Evolutionary conservation across 768 basidiomycete genomes (phyloP), one percentile per base, ranked within the genome.

Genomic region (Lactifluus hygrophoroides): DNA sequence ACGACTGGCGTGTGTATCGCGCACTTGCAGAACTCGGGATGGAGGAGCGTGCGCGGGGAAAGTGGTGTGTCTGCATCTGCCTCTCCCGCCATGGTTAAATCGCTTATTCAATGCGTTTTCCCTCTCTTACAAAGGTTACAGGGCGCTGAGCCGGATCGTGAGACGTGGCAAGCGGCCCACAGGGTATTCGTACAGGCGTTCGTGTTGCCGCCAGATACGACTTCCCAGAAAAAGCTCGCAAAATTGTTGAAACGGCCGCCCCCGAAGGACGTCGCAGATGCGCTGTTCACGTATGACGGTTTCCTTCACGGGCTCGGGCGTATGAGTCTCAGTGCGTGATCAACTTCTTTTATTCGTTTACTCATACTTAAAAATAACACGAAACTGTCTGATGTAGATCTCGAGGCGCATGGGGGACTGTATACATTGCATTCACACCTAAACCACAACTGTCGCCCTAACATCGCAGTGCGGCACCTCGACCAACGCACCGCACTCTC

Each of bases 361-460:
- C 11, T 34, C 8, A 43, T 43, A 38, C 16, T n/a, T n/a, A n/a
- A n/a, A n/a, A n/a, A 17, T 4, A 11, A 17, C 7, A 19, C 19
- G n/a, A 10, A 32, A 8, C 10, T 32, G 30, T 7, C 8, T 32
- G 35, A 32, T 35, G 7, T 51, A 86, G 86, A 93, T 66, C 74
- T 93, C 51, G 92, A 94, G 72, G 81, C 86, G 2, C 89, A 93
- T 54, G 91, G 90, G 2, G 92, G 91, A 2, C 74, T 95, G 10
- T 95, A 94, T 71, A 80, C 78, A 21, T 77, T 94, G 5, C 91
- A 94, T 68, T 86, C 91, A 2, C 89, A 94, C 64, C 70, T 94
- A 30, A 96, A 95, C 70, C 93, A 96, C 69, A 79, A 79, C 7
- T 96, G 93, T 70, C 69, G 73, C 17, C 90, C 93, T 0, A 94